These are phyloP conservation scores for Oryza meridionalis DNA, from an alignment of 176 grass and related monocot species.

Conservation along the genomic window DNA sequence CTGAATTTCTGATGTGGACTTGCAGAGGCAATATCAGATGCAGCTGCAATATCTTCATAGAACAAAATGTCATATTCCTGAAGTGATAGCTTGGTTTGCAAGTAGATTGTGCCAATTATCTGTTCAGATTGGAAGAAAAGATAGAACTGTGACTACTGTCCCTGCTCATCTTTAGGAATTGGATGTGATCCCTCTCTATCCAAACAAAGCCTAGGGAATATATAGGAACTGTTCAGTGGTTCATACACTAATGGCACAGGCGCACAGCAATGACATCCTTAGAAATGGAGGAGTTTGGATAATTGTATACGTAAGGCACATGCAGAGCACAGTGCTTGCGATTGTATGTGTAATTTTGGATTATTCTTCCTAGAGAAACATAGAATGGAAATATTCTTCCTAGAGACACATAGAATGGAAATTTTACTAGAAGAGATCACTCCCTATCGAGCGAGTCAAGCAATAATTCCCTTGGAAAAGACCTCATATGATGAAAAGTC, in stretches of 20 bases:
- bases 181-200: not conserved
- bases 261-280: not conserved
- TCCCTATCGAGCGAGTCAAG: slow-evolving; percentile 7
- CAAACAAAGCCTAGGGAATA: not conserved
- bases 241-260: not conserved
- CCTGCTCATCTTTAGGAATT: not conserved
- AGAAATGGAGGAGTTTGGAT: not conserved
- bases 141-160: not conserved
- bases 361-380: not conserved
- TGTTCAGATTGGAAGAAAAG: not conserved
- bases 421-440: not conserved
- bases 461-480: slow-evolving; percentile 46
- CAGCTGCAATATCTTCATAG: not conserved
- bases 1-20: slow-evolving; percentile 6
- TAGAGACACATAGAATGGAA: slow-evolving; percentile 3
- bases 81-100: not conserved
- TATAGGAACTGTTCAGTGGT: not conserved
- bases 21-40: not conserved
- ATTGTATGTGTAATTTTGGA: not conserved
- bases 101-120: not conserved
- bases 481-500: slow-evolving; percentile 31
- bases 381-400: slow-evolving; percentile 8
- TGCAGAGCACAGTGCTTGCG: not conserved
- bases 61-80: not conserved
- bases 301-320: not conserved